Evolutionary conservation across 139 green algal species (phyloP), one percentile per base, ranked within the genome.

Genomic region (Picochlorum sp.): DNA sequence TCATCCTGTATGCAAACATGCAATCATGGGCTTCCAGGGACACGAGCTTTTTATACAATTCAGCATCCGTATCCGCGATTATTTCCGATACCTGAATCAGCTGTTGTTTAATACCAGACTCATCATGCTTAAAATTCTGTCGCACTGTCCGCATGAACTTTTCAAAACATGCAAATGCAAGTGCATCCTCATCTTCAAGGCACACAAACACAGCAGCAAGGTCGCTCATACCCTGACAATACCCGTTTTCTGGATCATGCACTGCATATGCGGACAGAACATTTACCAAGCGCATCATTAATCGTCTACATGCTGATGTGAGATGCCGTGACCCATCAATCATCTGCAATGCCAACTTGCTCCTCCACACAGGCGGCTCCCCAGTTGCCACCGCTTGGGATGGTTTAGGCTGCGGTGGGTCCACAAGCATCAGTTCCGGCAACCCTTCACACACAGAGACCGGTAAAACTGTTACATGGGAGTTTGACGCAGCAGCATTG

Each of bases 151-250:
- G 61, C 88, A 95, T 96, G 20, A 95, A 74, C 14, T 63, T 65
- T 37, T 80, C 76, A 61, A 92, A 95, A 80, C 85, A 94, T 71
- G 74, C 86, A 70, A 96, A 95, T 3, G 87, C 89, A 28, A 93
- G 69, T 2, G 80, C 80, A 49, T 95, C 88, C 54, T 94, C 85
- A 14, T 85, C 77, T 44, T 90, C 62, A 37, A 96, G 64, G 64
- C 82, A 61, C 61, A 95, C 65, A 58, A 96, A 88, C 4, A 85
- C 74, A n/a, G 86, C 81, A 50, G 88, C 80, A 47, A 96, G 69
- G 75, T 95, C 88, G 18, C 81, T 87, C 88, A 96, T 95, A 54
- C 83, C 88, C 65, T 95, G 88, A 74, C 85, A 91, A 72, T 95
- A 95, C 20, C 87, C 84, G 0, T 74, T 87, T 49, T 85, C 80